Conservation (phyloP, 2,329 filamentous ascomycete genomes). For the Tolypocladium amazonense region DNA sequence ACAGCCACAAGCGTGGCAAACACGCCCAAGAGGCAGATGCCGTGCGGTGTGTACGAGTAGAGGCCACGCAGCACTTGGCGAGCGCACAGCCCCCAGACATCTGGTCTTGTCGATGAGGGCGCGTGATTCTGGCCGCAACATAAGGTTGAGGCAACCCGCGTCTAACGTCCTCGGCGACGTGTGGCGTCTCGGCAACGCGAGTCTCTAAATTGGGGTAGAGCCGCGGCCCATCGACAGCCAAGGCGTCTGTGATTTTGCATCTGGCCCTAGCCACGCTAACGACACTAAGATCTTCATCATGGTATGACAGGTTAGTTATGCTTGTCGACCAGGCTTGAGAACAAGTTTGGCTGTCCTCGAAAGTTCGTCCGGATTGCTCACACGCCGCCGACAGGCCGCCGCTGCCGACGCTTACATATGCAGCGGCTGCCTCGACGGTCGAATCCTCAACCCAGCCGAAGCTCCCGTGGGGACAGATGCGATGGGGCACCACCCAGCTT, state of each 20-base stretch:
- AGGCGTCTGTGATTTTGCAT: not conserved
- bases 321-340: not conserved
- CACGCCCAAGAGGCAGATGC: not conserved
- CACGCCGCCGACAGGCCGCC: not conserved
- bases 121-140: not conserved
- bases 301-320: too few relatives aligned
- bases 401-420: not conserved
- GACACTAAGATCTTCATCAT: not conserved
- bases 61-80: not conserved
- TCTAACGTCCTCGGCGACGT: not conserved
- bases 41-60: not conserved
- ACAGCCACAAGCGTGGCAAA: not conserved
- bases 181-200: not conserved
- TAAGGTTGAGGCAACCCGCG: not conserved
- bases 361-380: not conserved
- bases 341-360: not conserved
- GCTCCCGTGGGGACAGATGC: not conserved
- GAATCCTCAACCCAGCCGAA: not conserved
- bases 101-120: not conserved
- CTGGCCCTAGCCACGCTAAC: not conserved
- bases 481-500: not conserved
- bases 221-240: not conserved
- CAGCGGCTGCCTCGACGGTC: not conserved
- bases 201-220: not conserved
- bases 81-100: not conserved